Evolutionary conservation across 306 rosid species (phyloP).

Genomic region (Ziziphus jujuba): DNA sequence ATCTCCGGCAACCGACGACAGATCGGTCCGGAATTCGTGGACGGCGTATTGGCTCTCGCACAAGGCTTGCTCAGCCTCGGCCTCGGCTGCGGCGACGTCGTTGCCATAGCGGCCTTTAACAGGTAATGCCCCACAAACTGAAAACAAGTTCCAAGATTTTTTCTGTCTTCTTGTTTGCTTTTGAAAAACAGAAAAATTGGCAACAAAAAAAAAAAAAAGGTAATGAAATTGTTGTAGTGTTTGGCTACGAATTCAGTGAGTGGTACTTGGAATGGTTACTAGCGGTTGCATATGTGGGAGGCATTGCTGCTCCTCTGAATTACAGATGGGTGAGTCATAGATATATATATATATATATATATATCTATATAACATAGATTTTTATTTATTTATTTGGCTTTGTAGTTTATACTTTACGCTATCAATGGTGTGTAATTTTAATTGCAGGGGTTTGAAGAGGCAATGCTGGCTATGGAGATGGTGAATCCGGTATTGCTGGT

Average conservation of each 20-base stretch:
- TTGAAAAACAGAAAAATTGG: not conserved
- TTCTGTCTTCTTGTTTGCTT: not conserved
- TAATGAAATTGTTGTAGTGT: not conserved
- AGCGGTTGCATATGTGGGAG: slow-evolving; percentile 88
- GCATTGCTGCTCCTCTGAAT: slow-evolving; percentile 77
- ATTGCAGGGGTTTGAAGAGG: slow-evolving; percentile 69
- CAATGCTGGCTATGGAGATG: slow-evolving; percentile 56
- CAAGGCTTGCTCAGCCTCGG: slow-evolving; percentile 57
- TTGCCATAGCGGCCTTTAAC: slow-evolving; percentile 80
- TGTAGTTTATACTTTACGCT: not conserved
- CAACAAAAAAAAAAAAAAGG: not conserved
- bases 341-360: too few relatives aligned
- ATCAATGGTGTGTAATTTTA: not conserved
- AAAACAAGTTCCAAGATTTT: not conserved
- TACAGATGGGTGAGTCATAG: slow-evolving; percentile 95
- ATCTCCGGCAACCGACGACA: slow-evolving; percentile 44
- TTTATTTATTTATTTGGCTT: not conserved
- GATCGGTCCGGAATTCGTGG: slow-evolving; percentile 55
- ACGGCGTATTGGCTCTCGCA: slow-evolving; percentile 56
- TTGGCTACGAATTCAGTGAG: slow-evolving; percentile 48
- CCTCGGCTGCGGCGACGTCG: slow-evolving; percentile 56
- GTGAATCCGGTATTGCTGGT: slow-evolving; percentile 77
- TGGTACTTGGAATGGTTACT: slow-evolving; percentile 82
- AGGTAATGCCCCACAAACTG: slow-evolving; percentile 28
- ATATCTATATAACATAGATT: too few relatives aligned